Conservation (phyloP, 2,329 filamentous ascomycete species). For the Canariomyces notabilis region DNA sequence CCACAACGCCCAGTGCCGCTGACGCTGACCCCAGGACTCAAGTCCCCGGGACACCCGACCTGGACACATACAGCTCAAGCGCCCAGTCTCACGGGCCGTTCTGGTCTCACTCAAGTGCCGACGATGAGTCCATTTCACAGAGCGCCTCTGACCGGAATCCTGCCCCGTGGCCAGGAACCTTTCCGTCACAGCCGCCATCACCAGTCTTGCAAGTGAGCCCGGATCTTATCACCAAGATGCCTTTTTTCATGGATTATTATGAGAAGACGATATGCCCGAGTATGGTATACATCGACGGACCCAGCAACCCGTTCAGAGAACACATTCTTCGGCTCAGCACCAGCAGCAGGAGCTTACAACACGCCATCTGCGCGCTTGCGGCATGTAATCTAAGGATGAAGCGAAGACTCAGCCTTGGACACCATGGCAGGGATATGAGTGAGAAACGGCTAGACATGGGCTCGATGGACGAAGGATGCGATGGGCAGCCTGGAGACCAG, state of each 20-base stretch:
- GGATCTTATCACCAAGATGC: slow-evolving; percentile 70
- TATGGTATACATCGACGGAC: slow-evolving; percentile 85
- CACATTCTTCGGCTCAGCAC: slow-evolving; percentile 75
- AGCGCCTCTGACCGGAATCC: slow-evolving; percentile 38
- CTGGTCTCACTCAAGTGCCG: slow-evolving; percentile 43
- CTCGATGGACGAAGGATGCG: slow-evolving; percentile 40
- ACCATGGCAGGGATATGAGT: slow-evolving; percentile 48
- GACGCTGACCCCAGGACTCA: slow-evolving; percentile 25
- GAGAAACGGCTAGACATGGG: slow-evolving; percentile 33
- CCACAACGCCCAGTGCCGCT: slow-evolving; percentile 25
- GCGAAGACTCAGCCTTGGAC: slow-evolving; percentile 58
- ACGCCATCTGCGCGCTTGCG: slow-evolving; percentile 83
- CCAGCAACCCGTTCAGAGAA: slow-evolving; percentile 77
- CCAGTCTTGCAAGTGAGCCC: slow-evolving; percentile 51
- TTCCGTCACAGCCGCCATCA: slow-evolving; percentile 43
- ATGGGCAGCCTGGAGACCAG: slow-evolving; percentile 54
- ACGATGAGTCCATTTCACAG: slow-evolving; percentile 42
- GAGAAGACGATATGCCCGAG: slow-evolving; percentile 87
- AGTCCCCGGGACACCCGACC: slow-evolving; percentile 45
- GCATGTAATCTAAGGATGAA: slow-evolving; percentile 90
- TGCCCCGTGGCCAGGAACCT: slow-evolving; percentile 44
- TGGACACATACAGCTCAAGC: slow-evolving; percentile 48
- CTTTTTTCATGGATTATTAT: slow-evolving; percentile 90
- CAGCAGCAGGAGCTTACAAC: slow-evolving; percentile 76
- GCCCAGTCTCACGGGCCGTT: slow-evolving; percentile 43